phyloP scores from a whole-genome alignment of 768 basidiomycete species.

The Postia placenta region DNA sequence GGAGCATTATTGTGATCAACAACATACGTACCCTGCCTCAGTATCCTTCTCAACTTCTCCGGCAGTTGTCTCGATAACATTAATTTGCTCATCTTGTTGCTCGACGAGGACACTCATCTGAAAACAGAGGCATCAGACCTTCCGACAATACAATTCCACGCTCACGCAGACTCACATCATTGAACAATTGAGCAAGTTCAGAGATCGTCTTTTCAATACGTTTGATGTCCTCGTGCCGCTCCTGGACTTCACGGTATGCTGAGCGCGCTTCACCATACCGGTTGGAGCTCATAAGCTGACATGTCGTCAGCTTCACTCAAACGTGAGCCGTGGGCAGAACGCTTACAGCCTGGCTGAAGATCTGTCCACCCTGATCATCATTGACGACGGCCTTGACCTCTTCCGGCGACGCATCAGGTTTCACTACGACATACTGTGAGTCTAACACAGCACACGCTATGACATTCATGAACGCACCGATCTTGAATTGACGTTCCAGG shows the following conservation, averaged over 20 bases:
- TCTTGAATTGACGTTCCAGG: slow-evolving; percentile 71
- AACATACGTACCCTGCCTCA: slow-evolving; percentile 66
- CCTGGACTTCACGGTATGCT: slow-evolving; percentile 96
- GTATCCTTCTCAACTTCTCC: slow-evolving; percentile 72
- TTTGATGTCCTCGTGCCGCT: slow-evolving; percentile 92
- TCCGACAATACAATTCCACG: not conserved
- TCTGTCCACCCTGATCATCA: slow-evolving; percentile 58
- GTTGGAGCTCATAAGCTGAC: slow-evolving; percentile 80
- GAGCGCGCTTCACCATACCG: slow-evolving; percentile 86
- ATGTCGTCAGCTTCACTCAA: not conserved
- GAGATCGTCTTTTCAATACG: slow-evolving; percentile 90
- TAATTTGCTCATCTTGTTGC: slow-evolving; percentile 88
- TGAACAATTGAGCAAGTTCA: slow-evolving; percentile 93
- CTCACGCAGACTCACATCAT: slow-evolving; percentile 57
- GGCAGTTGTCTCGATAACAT: slow-evolving; percentile 75
- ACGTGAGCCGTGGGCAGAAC: slow-evolving; percentile 11
- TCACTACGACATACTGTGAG: too few relatives aligned
- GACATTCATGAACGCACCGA: slow-evolving; percentile 39
- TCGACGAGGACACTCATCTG: slow-evolving; percentile 95
- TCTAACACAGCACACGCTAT: too few relatives aligned
- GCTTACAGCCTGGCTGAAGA: slow-evolving; percentile 71
- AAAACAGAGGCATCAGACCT: slow-evolving; percentile 2
- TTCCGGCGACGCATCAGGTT: slow-evolving; percentile 79
- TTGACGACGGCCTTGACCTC: slow-evolving; percentile 69
- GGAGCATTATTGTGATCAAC: not conserved